Evolutionary conservation across 2,329 filamentous ascomycete species (phyloP).

Genomic region (Colletotrichum scovillei): DNA sequence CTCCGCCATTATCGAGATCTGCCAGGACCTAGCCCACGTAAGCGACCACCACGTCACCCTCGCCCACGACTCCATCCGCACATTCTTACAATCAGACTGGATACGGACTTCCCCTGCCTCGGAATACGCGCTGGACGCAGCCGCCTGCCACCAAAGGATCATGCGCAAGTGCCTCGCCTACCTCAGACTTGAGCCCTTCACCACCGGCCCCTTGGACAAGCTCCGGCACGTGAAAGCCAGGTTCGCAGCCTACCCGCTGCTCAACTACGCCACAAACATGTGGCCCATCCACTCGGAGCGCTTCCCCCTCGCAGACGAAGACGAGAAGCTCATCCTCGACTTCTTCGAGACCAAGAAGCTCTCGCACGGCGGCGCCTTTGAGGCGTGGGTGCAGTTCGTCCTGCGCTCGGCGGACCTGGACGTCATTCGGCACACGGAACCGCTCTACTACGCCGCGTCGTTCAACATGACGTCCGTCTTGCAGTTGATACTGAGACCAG

Average conservation of each 20-base stretch:
- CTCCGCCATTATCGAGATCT: slow-evolving; percentile 37
- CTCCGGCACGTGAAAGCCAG: slow-evolving; percentile 4
- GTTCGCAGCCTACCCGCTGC: slow-evolving; percentile 31
- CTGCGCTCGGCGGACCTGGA: slow-evolving; percentile 20
- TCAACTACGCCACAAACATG: slow-evolving; percentile 34
- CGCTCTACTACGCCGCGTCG: slow-evolving; percentile 41
- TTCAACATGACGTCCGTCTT: slow-evolving; percentile 41
- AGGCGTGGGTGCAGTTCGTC: slow-evolving; percentile 41
- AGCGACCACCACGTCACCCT: slow-evolving; percentile 36
- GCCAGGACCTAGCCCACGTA: slow-evolving; percentile 36
- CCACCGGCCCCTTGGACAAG: slow-evolving; percentile 29
- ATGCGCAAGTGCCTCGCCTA: slow-evolving; percentile 41
- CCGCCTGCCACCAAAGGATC: slow-evolving; percentile 34
- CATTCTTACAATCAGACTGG: slow-evolving; percentile 37
- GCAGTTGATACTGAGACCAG: slow-evolving; percentile 36
- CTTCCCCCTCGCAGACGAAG: not conserved
- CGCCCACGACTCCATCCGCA: slow-evolving; percentile 40
- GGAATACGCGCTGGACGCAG: slow-evolving; percentile 37
- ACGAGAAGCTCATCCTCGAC: slow-evolving; percentile 37
- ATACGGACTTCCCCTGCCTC: slow-evolving; percentile 37
- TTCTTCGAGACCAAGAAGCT: slow-evolving; percentile 39
- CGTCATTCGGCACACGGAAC: slow-evolving; percentile 35
- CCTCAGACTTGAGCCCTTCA: slow-evolving; percentile 36
- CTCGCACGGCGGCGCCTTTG: slow-evolving; percentile 36
- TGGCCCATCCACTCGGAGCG: slow-evolving; percentile 41